Percentiles rank a stretch among this genome's conserved stretches.
Evolutionary conservation across 352 stramenopile genomes (phyloP).

Genomic region (Globisporangium iwayamae): DNA sequence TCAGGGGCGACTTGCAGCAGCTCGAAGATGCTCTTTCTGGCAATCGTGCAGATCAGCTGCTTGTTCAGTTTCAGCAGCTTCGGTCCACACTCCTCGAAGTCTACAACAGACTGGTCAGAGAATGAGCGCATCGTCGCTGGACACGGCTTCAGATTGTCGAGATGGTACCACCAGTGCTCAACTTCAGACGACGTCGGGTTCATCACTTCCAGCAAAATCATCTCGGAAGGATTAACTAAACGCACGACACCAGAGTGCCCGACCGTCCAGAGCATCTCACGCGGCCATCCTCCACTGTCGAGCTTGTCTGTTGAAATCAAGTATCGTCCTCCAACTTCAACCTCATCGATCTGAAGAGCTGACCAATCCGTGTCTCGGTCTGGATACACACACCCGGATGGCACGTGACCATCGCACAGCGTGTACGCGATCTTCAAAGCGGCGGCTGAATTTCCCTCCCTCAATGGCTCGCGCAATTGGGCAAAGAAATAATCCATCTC

Average conservation of each 20-base stretch:
- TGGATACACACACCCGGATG: constrained; percentile 75
- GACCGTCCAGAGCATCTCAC: constrained; percentile 63
- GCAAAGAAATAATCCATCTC: constrained; percentile 88
- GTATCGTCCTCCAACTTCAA: constrained; percentile 62
- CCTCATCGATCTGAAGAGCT: constrained; percentile 70
- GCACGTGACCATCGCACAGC: constrained; percentile 73
- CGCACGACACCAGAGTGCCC: constrained; percentile 52
- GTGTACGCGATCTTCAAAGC: constrained; percentile 81
- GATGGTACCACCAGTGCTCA: constrained; percentile 74
- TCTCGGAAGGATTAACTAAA: constrained; percentile 43
- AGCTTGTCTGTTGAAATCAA: constrained; percentile 35
- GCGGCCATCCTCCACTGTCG: constrained; percentile 35
- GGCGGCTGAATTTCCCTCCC: constrained; percentile 69
- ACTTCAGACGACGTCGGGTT: constrained; percentile 44
- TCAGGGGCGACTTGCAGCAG: constrained; percentile 57
- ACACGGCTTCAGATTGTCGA: constrained; percentile 40
- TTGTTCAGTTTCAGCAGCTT: constrained; percentile 37
- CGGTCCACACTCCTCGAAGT: constrained; percentile 33
- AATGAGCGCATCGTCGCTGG: constrained; percentile 16
- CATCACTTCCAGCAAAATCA: constrained; percentile 59
- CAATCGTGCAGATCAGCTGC: constrained; percentile 52
- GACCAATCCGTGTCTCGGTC: constrained; percentile 76
- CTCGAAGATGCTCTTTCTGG: constrained; percentile 58
- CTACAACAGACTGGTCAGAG: constrained; percentile 37
- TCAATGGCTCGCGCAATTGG: constrained; percentile 67